Evolutionary conservation across 495 filamentous ascomycete species (phyloP).

Genomic region (Neurospora terricola): DNA sequence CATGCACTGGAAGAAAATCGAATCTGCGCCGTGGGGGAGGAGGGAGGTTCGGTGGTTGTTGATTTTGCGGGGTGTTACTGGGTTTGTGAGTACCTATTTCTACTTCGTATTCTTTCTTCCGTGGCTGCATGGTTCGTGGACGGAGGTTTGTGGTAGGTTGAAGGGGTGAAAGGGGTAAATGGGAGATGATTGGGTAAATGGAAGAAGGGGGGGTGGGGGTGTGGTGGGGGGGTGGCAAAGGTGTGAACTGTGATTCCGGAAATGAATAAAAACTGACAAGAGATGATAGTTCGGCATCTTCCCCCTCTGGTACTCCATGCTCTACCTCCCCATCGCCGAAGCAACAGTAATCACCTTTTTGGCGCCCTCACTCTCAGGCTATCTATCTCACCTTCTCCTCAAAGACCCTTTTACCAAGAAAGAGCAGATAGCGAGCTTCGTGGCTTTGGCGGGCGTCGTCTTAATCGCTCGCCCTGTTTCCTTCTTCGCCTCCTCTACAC

Average conservation of each 20-base stretch:
- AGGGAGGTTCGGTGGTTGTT: slow-evolving; percentile 56
- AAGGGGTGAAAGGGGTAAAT: too few relatives aligned
- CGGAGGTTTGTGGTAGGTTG: too few relatives aligned
- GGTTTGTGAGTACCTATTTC: slow-evolving; percentile 44
- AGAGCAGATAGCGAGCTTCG: slow-evolving; percentile 64
- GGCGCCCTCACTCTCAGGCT: slow-evolving; percentile 71
- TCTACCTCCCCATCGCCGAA: slow-evolving; percentile 81
- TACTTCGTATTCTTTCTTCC: background rate
- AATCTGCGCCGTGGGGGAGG: slow-evolving; percentile 60
- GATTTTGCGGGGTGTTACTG: slow-evolving; percentile 56
- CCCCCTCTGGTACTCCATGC: slow-evolving; percentile 51
- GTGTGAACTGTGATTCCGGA: background rate
- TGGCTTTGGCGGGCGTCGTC: slow-evolving; percentile 73
- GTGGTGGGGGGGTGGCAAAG: too few relatives aligned
- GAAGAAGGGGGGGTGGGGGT: too few relatives aligned
- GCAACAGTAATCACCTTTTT: slow-evolving; percentile 92
- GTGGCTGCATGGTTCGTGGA: background rate
- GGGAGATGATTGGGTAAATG: too few relatives aligned
- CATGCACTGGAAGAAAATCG: slow-evolving; percentile 53
- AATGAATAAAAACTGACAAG: background rate
- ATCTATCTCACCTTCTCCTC: slow-evolving; percentile 66
- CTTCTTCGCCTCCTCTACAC: slow-evolving; percentile 32
- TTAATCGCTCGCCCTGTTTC: slow-evolving; percentile 72
- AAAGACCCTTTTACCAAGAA: slow-evolving; percentile 68
- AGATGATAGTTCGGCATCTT: slow-evolving; percentile 63